Base-by-base conservation (phyloP, 768 basidiomycete species). In the Wakefieldia striispora region DNA sequence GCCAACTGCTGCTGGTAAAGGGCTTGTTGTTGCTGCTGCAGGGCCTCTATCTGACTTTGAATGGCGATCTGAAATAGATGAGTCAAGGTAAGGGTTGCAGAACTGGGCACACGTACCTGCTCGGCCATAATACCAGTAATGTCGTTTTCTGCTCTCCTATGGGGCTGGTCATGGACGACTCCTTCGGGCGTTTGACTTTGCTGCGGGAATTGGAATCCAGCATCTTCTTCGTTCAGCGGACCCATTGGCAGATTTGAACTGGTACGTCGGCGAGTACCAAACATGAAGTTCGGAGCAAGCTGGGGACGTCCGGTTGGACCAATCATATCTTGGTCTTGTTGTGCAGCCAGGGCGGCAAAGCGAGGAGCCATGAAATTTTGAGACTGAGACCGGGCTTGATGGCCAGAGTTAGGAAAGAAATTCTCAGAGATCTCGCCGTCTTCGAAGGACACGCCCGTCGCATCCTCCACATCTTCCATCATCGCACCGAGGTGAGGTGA, bases 91-190 rank as follows among this genome's bases (percentile, higher is more conserved):
- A 43, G 34, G 39, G 31, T 2, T 33, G 26, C 10, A 35, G 33
- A 44, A 49, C n/a, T 21, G n/a, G 40, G 10, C 11, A 6, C 6
- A 53, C 72, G 53, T 56, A 91, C 93, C 80, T 97, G 95, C 69
- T 97, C 93, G 6, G 92, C 92, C 91, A 97, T 94, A 49, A 95
- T 88, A 21, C 89, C 89, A 29, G 81, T 82, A 48, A 94, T 82
- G 64, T 95, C 92, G 47, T 77, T 79, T 41, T 88, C 84, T 29
- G 74, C 66, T 65, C 84, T 82, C 54, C 84, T 73, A 57, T 81
- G 80, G 29, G 53, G 64, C 57, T 54, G 67, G 24, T 76, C 76
- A n/a, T 66, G 66, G 17, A 56, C 27, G 17, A 47, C 24, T 41
- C 48, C 48, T 16, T 62, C 56, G 48, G 63, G 34, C 61, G 69